phyloP scores from a whole-genome alignment of 176 grass and related monocot species.

The Saccharum officinarum region DNA sequence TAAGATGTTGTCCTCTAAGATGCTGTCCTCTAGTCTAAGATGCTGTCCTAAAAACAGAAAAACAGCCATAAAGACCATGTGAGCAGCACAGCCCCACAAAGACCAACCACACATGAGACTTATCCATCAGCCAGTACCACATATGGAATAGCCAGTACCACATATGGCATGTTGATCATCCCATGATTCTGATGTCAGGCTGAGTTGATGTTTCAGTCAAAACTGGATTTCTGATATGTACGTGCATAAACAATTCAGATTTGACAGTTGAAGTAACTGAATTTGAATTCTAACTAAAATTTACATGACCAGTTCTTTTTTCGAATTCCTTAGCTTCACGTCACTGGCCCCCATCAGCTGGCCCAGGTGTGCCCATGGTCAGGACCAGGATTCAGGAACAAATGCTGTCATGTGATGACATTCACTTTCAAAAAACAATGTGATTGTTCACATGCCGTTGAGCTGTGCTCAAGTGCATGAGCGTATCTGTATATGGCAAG shows the following conservation, averaged over 20 bases:
- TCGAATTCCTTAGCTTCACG: background rate
- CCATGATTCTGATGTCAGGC: too few relatives aligned
- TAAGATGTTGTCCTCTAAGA: too few relatives aligned
- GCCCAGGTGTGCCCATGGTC: background rate
- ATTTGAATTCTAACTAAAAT: too few relatives aligned
- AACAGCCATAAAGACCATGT: too few relatives aligned
- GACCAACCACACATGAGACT: too few relatives aligned
- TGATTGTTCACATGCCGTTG: background rate
- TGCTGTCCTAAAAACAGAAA: too few relatives aligned
- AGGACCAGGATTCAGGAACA: background rate
- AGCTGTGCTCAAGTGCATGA: background rate
- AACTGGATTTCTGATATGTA: too few relatives aligned
- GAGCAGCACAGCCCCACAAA: too few relatives aligned
- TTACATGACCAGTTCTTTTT: background rate
- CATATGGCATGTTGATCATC: too few relatives aligned
- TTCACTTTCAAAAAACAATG: conserved; percentile 4
- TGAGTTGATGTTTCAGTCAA: background rate
- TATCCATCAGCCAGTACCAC: too few relatives aligned
- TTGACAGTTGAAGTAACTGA: background rate
- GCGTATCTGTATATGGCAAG: background rate
- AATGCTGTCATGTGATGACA: conserved; percentile 2
- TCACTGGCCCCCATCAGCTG: background rate
- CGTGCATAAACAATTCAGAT: background rate
- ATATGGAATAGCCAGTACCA: too few relatives aligned
- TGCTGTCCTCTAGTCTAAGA: too few relatives aligned